A percentile compares a stretch with the other conserved stretches of the same genome.
phyloP scores from a whole-genome alignment of 1,284 basidiomycete genomes.

The Rhodotorula glutinis region DNA sequence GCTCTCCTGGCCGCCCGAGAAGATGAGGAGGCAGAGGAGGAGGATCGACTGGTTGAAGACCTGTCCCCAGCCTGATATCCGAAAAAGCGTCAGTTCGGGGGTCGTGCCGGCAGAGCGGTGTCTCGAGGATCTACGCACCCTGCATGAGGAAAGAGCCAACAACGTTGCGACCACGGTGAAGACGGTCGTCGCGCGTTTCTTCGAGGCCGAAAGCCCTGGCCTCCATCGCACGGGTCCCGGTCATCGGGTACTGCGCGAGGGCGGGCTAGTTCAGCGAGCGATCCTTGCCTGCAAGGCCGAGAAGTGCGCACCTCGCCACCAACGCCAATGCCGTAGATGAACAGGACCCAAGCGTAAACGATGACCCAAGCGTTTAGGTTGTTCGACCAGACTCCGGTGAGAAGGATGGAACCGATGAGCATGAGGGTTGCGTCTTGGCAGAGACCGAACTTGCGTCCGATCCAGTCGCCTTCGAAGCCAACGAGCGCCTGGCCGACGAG shows the following conservation, averaged over 20 bases:
- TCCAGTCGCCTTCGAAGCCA: slow-evolving; percentile 58
- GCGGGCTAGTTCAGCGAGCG: no score
- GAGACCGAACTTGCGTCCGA: slow-evolving; percentile 55
- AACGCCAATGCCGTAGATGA: slow-evolving; percentile 53
- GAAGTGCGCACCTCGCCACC: slow-evolving; percentile 36
- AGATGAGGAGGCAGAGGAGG: slow-evolving; percentile 55
- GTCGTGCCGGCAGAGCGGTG: no score
- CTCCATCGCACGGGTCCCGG: slow-evolving; percentile 56
- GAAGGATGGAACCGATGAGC: slow-evolving; percentile 55
- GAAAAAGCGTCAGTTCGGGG: no score
- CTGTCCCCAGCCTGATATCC: neutral
- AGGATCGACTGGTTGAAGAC: slow-evolving; percentile 56
- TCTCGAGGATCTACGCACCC: slow-evolving; percentile 41
- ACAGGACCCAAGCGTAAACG: slow-evolving; percentile 53
- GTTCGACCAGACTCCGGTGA: slow-evolving; percentile 56
- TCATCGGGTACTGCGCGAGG: slow-evolving; percentile 57
- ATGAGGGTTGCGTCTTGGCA: slow-evolving; percentile 50
- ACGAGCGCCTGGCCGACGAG: slow-evolving; percentile 56
- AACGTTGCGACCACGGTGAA: slow-evolving; percentile 57
- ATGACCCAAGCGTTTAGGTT: slow-evolving; percentile 57
- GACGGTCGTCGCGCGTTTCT: slow-evolving; percentile 53
- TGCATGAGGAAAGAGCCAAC: slow-evolving; percentile 50
- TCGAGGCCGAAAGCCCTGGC: slow-evolving; percentile 48
- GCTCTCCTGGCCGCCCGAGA: slow-evolving; percentile 50
- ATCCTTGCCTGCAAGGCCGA: no score